Base-by-base conservation (phyloP, 208 protist species). In the Naegleria gruberi region DNA sequence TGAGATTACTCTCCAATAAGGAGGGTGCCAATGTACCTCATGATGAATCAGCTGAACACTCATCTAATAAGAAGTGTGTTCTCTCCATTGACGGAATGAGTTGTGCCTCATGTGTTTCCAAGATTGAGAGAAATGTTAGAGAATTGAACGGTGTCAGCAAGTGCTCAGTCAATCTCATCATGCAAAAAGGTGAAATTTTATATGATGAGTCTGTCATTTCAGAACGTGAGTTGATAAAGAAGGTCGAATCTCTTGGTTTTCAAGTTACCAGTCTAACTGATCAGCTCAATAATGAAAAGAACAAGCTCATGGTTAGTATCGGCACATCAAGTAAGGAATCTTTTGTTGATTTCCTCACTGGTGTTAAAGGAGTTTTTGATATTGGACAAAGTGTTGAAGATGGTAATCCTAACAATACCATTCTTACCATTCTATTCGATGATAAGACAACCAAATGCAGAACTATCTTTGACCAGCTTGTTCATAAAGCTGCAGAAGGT, bases 41-140 rank as follows among this genome's bases (percentile, higher is more conserved):
- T n/a, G 46, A 55, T 19, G 51, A 65, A 30, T 10, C 19, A 65
- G 51, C 12, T 65, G 51, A 65, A 65, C 12, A 65, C 12, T 65
- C 51, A 30, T 23, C 51, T 23, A 65, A 65, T 23, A 65, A 65
- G 51, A 65, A 65, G 12, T 65, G 51, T 43, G 12, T 43, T 4
- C 4, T 83, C 2, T 43, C 37, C 8, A 87, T 87, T 40, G 82
- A 89, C 23, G 85, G 46, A 89, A 89, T 89, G 85, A 74, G 43
- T 44, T 89, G 85, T 89, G 23, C 46, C 30, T 89, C 85, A 7
- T 89, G 85, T 30, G 85, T 89, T 15, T 5, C 10, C 4, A 89
- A 74, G 12, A 89, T 89, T 74, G 85, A 89, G 34, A 74, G 12
- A 37, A 43, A 45, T 30, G 0, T 86, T 40, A 41, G 6, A 34